A percentile compares a stretch with the other conserved stretches of the same genome.
These are phyloP conservation scores for Tylopilus sp. DNA, from an alignment of 1,284 basidiomycete genomes.

Conservation along the genomic window DNA sequence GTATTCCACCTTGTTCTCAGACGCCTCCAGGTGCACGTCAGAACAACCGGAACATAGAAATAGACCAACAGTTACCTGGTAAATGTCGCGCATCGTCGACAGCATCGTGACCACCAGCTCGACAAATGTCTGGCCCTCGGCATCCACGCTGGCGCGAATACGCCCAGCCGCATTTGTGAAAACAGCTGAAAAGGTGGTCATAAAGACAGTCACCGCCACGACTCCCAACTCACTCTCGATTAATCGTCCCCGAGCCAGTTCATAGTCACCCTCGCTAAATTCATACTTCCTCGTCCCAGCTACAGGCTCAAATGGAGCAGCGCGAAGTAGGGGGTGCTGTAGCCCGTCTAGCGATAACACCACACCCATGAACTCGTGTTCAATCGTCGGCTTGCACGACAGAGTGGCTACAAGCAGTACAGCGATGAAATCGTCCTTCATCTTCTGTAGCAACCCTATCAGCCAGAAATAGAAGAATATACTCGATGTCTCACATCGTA, in stretches of 20 bases:
- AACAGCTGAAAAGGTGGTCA: conserved; percentile 19
- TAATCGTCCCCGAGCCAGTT: conserved; percentile 18
- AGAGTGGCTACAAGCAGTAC: conserved; percentile 60
- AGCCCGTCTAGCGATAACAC: conserved; percentile 54
- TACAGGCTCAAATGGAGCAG: conserved; percentile 25
- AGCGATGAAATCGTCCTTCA: conserved; percentile 54
- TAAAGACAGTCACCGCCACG: not conserved
- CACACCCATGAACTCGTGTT: conserved; percentile 58
- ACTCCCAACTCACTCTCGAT: conserved; percentile 28
- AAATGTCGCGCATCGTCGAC: conserved; percentile 33
- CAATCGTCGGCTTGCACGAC: conserved; percentile 50
- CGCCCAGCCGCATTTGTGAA: conserved; percentile 27
- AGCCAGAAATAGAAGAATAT: not conserved
- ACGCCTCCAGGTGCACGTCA: conserved; percentile 6
- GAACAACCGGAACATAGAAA: not conserved
- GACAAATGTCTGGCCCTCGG: conserved; percentile 28
- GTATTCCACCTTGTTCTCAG: conserved; percentile 21
- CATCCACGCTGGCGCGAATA: conserved; percentile 21
- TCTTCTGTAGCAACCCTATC: conserved; percentile 38
- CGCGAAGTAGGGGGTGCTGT: conserved; percentile 51
- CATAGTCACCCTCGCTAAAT: conserved; percentile 18
- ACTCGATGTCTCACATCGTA: conserved; percentile 51
- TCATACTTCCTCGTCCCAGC: conserved; percentile 25
- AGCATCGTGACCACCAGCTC: conserved; percentile 33
- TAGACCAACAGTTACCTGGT: conserved; percentile 17